Evolutionary conservation across 768 basidiomycete genomes (phyloP).

Genomic region (Naganishia vaughanmartiniae): DNA sequence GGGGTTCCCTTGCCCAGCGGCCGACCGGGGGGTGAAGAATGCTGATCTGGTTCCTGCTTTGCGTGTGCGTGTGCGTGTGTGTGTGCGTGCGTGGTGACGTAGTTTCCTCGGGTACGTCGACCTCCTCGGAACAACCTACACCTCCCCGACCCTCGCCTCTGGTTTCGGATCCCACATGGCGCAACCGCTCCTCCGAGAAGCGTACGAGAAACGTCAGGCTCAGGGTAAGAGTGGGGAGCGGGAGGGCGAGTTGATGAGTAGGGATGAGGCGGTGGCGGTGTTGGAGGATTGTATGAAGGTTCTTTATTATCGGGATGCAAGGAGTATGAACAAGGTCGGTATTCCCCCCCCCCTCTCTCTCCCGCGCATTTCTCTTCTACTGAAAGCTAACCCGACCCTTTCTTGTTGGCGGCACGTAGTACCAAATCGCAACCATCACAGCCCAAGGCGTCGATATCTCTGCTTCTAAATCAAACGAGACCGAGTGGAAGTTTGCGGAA

Average conservation of each 20-base stretch:
- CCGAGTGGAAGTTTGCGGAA: constrained; percentile 89
- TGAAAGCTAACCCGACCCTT: background rate
- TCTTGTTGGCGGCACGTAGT: constrained; percentile 57
- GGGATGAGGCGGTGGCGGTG: constrained; percentile 73
- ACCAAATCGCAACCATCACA: constrained; percentile 89
- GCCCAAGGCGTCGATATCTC: constrained; percentile 72
- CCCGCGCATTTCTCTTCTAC: no score
- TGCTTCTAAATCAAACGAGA: constrained; percentile 70
- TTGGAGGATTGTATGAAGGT: constrained; percentile 85
- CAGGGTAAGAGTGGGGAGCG: constrained; percentile 39
- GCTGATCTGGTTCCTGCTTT: no score
- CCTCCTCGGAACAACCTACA: constrained; percentile 92
- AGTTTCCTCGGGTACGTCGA: constrained; percentile 95
- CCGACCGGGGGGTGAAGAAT: background rate
- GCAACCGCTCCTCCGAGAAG: constrained; percentile 83
- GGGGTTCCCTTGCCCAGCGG: background rate
- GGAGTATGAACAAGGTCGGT: constrained; percentile 87
- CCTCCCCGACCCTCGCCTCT: constrained; percentile 87
- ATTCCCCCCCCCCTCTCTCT: background rate
- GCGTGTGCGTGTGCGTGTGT: background rate
- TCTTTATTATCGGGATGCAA: constrained; percentile 91
- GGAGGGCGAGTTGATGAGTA: constrained; percentile 58
- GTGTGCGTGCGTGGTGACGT: background rate
- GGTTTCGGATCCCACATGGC: constrained; percentile 93
- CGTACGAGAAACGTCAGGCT: constrained; percentile 78